Evolutionary conservation across 164 flowering plant genomes (phyloP).

Genomic region (Annona cherimola): DNA sequence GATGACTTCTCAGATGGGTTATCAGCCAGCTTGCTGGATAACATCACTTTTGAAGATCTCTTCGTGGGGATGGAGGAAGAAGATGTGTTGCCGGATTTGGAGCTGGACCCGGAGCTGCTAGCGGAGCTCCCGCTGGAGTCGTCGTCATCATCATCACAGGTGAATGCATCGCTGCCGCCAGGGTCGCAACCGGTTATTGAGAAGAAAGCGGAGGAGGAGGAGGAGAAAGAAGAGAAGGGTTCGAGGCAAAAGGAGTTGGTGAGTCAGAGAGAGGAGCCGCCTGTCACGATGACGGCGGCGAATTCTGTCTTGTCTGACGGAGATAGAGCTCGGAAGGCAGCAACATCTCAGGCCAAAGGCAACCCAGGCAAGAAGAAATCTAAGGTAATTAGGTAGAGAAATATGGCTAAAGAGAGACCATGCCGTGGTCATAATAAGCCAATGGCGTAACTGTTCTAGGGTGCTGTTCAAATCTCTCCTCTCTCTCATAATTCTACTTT

Average conservation of each 20-base stretch:
- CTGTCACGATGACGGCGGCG: neutral
- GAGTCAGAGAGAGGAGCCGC: constrained; percentile 34
- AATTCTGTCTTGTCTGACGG: constrained; percentile 13
- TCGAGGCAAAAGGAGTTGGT: constrained; percentile 30
- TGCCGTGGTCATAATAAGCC: neutral
- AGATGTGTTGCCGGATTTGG: constrained; percentile 73
- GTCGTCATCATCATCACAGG: constrained; percentile 29
- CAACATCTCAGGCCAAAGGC: constrained; percentile 21
- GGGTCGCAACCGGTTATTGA: neutral
- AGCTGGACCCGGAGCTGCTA: constrained; percentile 75
- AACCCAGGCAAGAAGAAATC: constrained; percentile 59
- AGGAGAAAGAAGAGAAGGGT: constrained; percentile 33
- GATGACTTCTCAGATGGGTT: constrained; percentile 41
- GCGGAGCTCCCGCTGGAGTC: constrained; percentile 68
- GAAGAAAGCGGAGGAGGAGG: constrained; percentile 11
- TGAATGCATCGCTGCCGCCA: constrained; percentile 5
- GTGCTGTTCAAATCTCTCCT: neutral
- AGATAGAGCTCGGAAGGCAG: constrained; percentile 30
- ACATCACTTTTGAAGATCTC: constrained; percentile 75
- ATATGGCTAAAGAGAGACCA: neutral
- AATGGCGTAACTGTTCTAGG: neutral
- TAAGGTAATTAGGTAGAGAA: constrained; percentile 27
- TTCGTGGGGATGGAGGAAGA: constrained; percentile 54
- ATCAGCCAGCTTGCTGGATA: constrained; percentile 52
- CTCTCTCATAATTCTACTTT: neutral